Conservation (phyloP, 108 stramenopile genomes). For the Conticribra guillardii region DNA sequence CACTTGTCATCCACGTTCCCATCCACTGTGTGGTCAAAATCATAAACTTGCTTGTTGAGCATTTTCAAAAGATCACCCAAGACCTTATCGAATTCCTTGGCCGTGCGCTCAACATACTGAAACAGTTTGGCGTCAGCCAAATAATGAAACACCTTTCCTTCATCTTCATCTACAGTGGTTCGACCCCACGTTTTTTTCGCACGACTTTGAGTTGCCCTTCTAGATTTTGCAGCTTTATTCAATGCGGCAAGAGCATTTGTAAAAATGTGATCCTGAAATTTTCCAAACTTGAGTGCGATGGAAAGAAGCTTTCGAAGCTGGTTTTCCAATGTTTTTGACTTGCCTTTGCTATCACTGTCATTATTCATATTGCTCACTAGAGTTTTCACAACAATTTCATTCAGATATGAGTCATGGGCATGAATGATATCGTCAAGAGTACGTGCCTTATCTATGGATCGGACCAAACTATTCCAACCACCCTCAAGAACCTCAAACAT, state of each 20-base stretch:
- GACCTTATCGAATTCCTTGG: conserved; percentile 62
- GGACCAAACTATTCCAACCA: conserved; percentile 83
- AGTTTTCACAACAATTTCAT: conserved; percentile 78
- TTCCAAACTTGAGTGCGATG: conserved; percentile 76
- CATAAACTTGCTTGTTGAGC: conserved; percentile 62
- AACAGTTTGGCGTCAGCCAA: conserved; percentile 64
- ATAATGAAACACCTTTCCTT: conserved; percentile 71
- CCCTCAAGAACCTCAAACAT: conserved; percentile 99
- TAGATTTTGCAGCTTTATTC: conserved; percentile 62
- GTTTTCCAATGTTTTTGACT: conserved; percentile 42
- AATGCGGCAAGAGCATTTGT: conserved; percentile 63
- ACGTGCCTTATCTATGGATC: conserved; percentile 65
- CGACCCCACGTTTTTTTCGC: conserved; percentile 80
- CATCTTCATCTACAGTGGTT: conserved; percentile 60
- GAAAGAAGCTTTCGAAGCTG: conserved; percentile 65
- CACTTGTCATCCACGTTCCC: conserved; percentile 21
- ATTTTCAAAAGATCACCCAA: conserved; percentile 56
- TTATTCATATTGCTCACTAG: conserved; percentile 58
- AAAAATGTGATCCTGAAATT: conserved; percentile 82
- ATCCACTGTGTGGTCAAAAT: conserved; percentile 42
- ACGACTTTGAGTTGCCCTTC: conserved; percentile 63
- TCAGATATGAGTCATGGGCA: conserved; percentile 92
- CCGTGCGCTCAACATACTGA: conserved; percentile 52
- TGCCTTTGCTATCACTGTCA: conserved; percentile 17
- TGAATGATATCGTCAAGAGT: conserved; percentile 91